Conservation (phyloP, 108 stramenopile species). For the Fragilariopsis cylindrus region DNA sequence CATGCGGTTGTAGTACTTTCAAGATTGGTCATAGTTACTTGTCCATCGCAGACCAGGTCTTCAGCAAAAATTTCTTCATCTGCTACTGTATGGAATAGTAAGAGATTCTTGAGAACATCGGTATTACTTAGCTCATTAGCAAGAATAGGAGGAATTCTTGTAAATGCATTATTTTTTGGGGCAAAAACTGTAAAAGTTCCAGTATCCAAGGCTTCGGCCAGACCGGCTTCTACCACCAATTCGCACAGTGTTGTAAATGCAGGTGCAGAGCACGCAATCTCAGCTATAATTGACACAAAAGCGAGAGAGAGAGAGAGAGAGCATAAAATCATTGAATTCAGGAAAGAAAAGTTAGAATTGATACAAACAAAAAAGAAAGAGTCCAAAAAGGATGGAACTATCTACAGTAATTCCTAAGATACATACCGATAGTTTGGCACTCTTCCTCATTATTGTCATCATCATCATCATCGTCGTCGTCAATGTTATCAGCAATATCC, state of each 20-base stretch:
- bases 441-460: background rate
- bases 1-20: constrained; percentile 21
- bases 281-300: background rate
- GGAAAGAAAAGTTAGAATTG: background rate
- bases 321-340: background rate
- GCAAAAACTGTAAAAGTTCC: constrained; percentile 34
- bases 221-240: background rate
- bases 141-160: background rate
- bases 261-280: background rate
- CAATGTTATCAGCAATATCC: no score
- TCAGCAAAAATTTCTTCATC: background rate
- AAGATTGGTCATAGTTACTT: constrained; percentile 42
- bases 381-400: no score
- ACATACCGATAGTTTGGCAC: background rate
- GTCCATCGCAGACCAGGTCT: constrained; percentile 16
- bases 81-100: constrained; percentile 14
- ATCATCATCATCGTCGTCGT: no score
- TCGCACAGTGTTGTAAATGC: background rate
- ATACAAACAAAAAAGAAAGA: no score
- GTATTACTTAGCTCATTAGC: background rate
- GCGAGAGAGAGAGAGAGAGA: background rate
- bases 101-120: constrained; percentile 12
- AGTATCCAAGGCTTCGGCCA: background rate
- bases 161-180: constrained; percentile 50
- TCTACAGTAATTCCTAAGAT: background rate